These are phyloP conservation scores for Tetradesmus lagerheimii DNA, from an alignment of 139 green algal species.

Conservation along the genomic window DNA sequence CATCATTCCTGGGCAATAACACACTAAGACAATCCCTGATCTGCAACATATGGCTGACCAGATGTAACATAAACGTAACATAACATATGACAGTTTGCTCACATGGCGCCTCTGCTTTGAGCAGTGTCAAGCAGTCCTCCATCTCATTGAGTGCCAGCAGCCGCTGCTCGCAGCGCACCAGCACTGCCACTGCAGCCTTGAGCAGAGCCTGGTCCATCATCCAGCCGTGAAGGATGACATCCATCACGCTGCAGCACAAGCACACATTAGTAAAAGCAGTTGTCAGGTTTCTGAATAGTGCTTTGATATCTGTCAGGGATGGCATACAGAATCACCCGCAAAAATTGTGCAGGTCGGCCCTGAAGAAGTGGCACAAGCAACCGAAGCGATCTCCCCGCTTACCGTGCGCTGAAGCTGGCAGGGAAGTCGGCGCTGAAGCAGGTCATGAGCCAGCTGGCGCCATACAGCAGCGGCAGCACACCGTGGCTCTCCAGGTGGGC, in stretches of 20 bases:
- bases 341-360: too few relatives aligned
- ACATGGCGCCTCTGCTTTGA: constrained; percentile 52
- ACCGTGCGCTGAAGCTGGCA: constrained; percentile 73
- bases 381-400: too few relatives aligned
- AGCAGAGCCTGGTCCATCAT: constrained; percentile 77
- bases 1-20: too few relatives aligned
- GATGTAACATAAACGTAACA: too few relatives aligned
- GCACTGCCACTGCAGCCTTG: constrained; percentile 72
- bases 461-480: constrained; percentile 81
- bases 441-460: constrained; percentile 85
- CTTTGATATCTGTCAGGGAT: too few relatives aligned
- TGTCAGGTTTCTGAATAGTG: too few relatives aligned
- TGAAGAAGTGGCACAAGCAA: too few relatives aligned
- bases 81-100: too few relatives aligned
- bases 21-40: too few relatives aligned
- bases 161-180: constrained; percentile 52
- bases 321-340: too few relatives aligned
- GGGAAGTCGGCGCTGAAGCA: constrained; percentile 85
- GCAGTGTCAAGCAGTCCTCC: constrained; percentile 74
- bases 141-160: constrained; percentile 73
- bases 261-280: neutral
- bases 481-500: constrained; percentile 72
- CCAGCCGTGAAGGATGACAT: constrained; percentile 63
- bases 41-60: too few relatives aligned
- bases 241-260: constrained; percentile 69